phyloP scores from a whole-genome alignment of 2,329 filamentous ascomycete species.

The Tolypocladium pustulatum region DNA sequence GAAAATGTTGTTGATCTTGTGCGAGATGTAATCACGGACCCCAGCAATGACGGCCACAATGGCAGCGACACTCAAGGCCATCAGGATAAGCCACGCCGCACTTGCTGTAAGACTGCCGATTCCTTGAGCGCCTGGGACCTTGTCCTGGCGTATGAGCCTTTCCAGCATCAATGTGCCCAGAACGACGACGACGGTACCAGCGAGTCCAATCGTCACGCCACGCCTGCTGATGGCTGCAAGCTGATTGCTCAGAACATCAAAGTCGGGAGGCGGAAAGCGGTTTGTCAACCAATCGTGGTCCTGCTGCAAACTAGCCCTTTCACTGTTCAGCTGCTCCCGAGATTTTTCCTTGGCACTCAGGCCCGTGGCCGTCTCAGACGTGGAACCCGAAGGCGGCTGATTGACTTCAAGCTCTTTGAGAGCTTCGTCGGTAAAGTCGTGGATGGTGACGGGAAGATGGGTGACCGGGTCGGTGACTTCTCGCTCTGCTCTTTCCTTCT shows the following conservation, averaged over 20 bases:
- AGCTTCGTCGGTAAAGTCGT: conserved; percentile 57
- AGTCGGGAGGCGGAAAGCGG: conserved; percentile 38
- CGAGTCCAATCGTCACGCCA: conserved; percentile 25
- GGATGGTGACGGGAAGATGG: conserved; percentile 56
- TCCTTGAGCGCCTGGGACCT: not conserved
- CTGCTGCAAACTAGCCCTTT: conserved; percentile 24
- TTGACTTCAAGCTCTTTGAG: conserved; percentile 27
- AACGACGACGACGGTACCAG: conserved; percentile 21
- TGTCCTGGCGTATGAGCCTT: conserved; percentile 3
- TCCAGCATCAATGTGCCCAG: conserved; percentile 13
- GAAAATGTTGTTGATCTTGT: conserved; percentile 51
- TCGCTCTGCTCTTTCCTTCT: conserved; percentile 34
- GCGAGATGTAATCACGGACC: conserved; percentile 49
- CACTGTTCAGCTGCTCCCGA: conserved; percentile 22
- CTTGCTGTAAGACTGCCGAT: not conserved
- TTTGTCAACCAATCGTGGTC: conserved; percentile 29
- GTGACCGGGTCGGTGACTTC: conserved; percentile 65
- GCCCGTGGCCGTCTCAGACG: conserved; percentile 27
- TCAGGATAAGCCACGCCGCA: conserved; percentile 15
- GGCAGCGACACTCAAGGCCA: conserved; percentile 12
- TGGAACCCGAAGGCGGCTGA: conserved; percentile 21
- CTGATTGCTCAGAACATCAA: conserved; percentile 27
- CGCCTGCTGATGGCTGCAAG: conserved; percentile 19
- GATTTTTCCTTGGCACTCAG: conserved; percentile 27
- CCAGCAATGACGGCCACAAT: conserved; percentile 28